Base-by-base conservation (phyloP, 1,284 basidiomycete genomes). In the Cutaneotrichosporon sp. region DNA sequence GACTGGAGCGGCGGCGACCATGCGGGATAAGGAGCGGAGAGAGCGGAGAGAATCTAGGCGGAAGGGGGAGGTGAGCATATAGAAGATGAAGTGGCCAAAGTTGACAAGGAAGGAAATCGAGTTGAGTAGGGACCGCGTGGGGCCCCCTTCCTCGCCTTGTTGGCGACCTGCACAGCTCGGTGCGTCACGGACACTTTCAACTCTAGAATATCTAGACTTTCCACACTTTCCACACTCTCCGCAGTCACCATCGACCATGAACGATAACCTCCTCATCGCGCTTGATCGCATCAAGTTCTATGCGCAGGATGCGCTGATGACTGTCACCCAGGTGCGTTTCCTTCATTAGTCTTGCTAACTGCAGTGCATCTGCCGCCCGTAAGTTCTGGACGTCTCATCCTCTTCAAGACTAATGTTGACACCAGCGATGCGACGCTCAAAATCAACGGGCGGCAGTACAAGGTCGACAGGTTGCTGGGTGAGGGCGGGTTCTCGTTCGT, bases 401-500 rank as follows among this genome's bases (percentile, higher is more conserved):
- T 10, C 4, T 18, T 21, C 18, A 13, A 32, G 3, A 32, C 16
- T 6, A 59, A 18, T 26, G 55, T 18, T 53, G n/a, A 58, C 49
- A 5, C 13, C 66, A 80, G 77, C 1, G 76, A 79, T 60, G 78
- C 78, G 8, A 92, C 88, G 66, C 85, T 96, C 68, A 95, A 96
- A 82, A 93, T 97, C 70, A 96, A 96, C 72, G 94, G 94, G 32
- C 85, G 94, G 72, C 90, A 89, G 57, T 97, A 93, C 82, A 90
- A 91, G 72, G 91, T 97, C 56, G 82, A 94, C 59, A 62, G 90
- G 70, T 88, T 96, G 16, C 86, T 97, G 5, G 94, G 94, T 52
- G 94, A 97, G 81, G 94, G 94, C 49, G 94, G 78, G n/a, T 97
- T 97, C 84, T 92, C 91, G 16, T 97, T 95, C 76, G 94, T 97